These are phyloP conservation scores for Atkinsonella hypoxylon DNA, from an alignment of 2,329 filamentous ascomycete genomes.

Conservation along the genomic window DNA sequence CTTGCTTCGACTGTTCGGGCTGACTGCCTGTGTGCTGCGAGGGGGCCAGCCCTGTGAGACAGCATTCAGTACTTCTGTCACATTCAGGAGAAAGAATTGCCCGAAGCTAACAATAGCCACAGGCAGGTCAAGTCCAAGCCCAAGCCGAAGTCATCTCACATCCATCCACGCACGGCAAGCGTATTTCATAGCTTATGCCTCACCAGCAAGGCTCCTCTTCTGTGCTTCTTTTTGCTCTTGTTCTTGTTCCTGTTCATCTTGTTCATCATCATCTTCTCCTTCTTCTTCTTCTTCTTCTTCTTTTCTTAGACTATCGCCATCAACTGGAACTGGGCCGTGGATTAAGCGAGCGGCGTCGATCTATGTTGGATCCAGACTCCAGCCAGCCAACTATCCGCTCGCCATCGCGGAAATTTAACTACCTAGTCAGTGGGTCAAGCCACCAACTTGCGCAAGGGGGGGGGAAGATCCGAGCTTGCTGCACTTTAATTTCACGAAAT, in stretches of 20 bases:
- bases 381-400: neutral
- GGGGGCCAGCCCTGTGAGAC: neutral
- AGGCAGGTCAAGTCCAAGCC: neutral
- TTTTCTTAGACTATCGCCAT: neutral
- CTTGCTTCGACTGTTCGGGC: neutral
- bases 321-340: too few species aligned
- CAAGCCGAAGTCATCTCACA: neutral
- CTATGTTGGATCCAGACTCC: neutral
- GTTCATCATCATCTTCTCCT: neutral
- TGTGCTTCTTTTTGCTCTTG: neutral
- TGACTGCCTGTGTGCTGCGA: neutral
- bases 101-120: constrained; percentile 1
- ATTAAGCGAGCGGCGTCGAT: neutral
- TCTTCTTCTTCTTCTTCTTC: neutral
- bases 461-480: neutral
- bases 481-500: too few species aligned
- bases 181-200: neutral
- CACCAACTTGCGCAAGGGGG: neutral
- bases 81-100: neutral
- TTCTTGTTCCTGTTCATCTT: neutral
- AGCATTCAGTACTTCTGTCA: neutral
- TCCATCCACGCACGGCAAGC: neutral
- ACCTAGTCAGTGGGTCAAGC: neutral
- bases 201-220: neutral
- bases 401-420: neutral